Evolutionary conservation across 768 basidiomycete genomes (phyloP).

Genomic region (Mycena epipterygia): DNA sequence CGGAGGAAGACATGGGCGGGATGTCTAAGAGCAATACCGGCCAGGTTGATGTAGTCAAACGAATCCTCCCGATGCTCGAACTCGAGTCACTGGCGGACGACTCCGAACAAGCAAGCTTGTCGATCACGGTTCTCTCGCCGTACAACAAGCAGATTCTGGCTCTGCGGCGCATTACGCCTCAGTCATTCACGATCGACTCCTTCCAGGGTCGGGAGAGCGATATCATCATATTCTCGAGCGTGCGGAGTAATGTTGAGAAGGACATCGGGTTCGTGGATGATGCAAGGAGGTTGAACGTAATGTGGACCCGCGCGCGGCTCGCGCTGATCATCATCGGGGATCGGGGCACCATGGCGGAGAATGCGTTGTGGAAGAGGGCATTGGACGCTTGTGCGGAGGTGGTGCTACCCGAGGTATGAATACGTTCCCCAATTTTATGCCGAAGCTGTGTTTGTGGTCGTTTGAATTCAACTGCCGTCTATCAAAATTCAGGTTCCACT

Average conservation of each 20-base stretch:
- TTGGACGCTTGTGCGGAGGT: conserved; percentile 55
- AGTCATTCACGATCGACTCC: conserved; percentile 67
- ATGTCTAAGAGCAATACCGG: conserved; percentile 74
- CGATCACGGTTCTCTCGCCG: conserved; percentile 68
- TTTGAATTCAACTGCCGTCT: too few relatives aligned
- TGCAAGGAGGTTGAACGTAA: conserved; percentile 72
- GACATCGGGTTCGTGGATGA: conserved; percentile 80
- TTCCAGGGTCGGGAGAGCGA: conserved; percentile 81
- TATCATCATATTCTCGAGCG: conserved; percentile 74
- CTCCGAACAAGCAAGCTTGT: conserved; percentile 36
- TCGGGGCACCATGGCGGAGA: conserved; percentile 59
- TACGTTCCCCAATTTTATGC: not conserved
- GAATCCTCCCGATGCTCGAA: conserved; percentile 58
- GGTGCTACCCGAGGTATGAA: not conserved
- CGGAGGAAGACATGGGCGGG: conserved; percentile 71
- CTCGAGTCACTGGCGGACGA: conserved; percentile 40
- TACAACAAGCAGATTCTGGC: conserved; percentile 70
- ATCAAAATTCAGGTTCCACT: too few relatives aligned
- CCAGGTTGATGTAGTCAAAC: conserved; percentile 66
- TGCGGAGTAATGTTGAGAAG: conserved; percentile 68
- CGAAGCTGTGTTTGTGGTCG: too few relatives aligned
- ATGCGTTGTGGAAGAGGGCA: conserved; percentile 67
- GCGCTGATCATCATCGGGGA: conserved; percentile 76
- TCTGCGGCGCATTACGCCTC: conserved; percentile 55
- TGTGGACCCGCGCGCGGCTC: conserved; percentile 75